Evolutionary conservation across 495 filamentous ascomycete genomes (phyloP).

Genomic region (Pseudotulostoma volvatum): DNA sequence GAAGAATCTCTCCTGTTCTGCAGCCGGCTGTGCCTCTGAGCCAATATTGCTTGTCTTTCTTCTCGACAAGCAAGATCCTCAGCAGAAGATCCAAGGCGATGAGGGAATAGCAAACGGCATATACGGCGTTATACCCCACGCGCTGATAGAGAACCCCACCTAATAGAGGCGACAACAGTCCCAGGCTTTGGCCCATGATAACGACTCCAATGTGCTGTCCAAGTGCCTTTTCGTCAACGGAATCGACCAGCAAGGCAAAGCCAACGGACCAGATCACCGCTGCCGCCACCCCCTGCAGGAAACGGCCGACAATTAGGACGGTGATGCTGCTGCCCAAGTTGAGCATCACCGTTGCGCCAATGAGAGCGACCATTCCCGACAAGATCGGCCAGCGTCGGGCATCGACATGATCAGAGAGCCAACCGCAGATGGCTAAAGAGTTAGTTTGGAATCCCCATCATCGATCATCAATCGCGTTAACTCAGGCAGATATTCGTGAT

Average conservation of each 20-base stretch:
- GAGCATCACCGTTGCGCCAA: slow-evolving; percentile 40
- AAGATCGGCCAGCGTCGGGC: slow-evolving; percentile 42
- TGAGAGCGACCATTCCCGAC: slow-evolving; percentile 36
- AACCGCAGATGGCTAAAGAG: slow-evolving; percentile 3
- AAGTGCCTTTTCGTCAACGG: slow-evolving; percentile 38
- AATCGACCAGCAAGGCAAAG: slow-evolving; percentile 42
- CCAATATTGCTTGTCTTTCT: slow-evolving; percentile 31
- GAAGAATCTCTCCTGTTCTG: neutral
- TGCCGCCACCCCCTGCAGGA: slow-evolving; percentile 45
- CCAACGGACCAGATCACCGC: slow-evolving; percentile 50
- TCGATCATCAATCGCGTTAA: too few relatives aligned
- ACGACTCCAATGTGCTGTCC: slow-evolving; percentile 37
- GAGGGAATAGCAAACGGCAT: slow-evolving; percentile 39
- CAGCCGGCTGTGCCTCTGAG: neutral
- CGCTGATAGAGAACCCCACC: slow-evolving; percentile 45
- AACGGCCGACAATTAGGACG: slow-evolving; percentile 36
- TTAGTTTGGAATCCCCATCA: neutral
- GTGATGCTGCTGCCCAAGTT: slow-evolving; percentile 33
- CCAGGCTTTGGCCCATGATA: too few relatives aligned
- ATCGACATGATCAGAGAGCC: slow-evolving; percentile 3
- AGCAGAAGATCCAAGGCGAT: slow-evolving; percentile 45
- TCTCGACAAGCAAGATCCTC: slow-evolving; percentile 46
- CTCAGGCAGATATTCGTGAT: too few relatives aligned
- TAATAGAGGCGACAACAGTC: slow-evolving; percentile 32
- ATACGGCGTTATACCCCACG: slow-evolving; percentile 43